Conservation (phyloP, 2,329 filamentous ascomycete genomes). For the Cercospora zeae-maydis region DNA sequence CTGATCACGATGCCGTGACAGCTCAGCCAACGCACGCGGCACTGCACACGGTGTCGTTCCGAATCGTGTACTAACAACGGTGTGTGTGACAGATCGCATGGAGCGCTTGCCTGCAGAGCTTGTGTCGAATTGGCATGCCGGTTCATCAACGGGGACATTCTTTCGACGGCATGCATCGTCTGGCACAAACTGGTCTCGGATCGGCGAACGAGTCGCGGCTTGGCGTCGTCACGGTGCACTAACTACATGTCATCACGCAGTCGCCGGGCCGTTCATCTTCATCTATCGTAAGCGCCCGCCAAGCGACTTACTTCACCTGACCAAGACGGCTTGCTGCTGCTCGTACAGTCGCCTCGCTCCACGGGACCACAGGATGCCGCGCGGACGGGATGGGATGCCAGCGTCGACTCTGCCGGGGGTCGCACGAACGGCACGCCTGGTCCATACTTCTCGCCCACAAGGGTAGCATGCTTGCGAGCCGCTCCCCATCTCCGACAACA, state of each 20-base stretch:
- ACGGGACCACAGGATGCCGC: background rate
- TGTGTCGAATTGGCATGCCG: background rate
- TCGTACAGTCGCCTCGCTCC: background rate
- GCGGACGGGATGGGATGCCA: background rate
- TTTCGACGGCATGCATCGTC: background rate
- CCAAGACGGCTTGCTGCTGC: background rate
- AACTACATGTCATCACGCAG: too few relatives aligned
- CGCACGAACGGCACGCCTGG: background rate
- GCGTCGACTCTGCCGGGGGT: background rate
- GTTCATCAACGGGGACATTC: background rate
- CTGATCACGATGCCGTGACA: too few relatives aligned
- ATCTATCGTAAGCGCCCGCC: constrained; percentile 10
- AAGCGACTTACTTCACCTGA: background rate
- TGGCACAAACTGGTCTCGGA: background rate
- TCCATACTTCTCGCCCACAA: background rate
- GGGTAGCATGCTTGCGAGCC: background rate
- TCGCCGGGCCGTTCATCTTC: background rate
- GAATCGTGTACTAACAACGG: too few relatives aligned
- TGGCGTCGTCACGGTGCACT: background rate
- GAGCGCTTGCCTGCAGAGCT: background rate
- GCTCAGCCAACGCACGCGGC: too few relatives aligned
- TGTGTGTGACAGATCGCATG: too few relatives aligned
- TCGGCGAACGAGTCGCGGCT: background rate
- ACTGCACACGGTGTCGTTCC: too few relatives aligned
- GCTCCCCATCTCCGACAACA: background rate